Evolutionary conservation across 306 rosid species (phyloP).

Genomic region (Quercus ilex): DNA sequence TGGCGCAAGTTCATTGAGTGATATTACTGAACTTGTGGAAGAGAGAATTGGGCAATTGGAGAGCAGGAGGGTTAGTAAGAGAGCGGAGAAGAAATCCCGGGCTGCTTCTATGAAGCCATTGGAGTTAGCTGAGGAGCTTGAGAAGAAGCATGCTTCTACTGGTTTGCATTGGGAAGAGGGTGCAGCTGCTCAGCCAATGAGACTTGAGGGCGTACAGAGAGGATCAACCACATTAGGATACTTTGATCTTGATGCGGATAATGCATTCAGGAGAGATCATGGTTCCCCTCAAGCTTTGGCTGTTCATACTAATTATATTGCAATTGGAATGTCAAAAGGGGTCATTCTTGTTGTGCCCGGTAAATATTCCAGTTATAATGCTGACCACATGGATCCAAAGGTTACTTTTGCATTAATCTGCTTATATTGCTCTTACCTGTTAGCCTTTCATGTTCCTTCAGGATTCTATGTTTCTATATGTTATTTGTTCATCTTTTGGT

Average conservation of each 20-base stretch:
- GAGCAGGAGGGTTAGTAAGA: constrained; percentile 40
- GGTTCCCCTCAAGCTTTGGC: constrained; percentile 89
- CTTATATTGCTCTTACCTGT: neutral
- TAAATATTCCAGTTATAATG: constrained; percentile 73
- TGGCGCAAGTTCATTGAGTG: constrained; percentile 34
- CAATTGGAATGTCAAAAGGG: constrained; percentile 91
- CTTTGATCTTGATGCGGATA: constrained; percentile 66
- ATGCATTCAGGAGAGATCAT: constrained; percentile 77
- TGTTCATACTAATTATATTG: constrained; percentile 78
- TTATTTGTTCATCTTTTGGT: constrained; percentile 8
- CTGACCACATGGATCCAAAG: constrained; percentile 80
- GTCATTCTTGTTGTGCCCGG: constrained; percentile 66
- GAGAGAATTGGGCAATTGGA: constrained; percentile 66
- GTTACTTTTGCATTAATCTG: constrained; percentile 29
- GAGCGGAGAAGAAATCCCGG: constrained; percentile 40
- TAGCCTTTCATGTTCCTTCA: neutral
- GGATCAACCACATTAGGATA: constrained; percentile 82
- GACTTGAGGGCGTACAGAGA: constrained; percentile 86
- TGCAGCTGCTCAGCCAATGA: constrained; percentile 98
- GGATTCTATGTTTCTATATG: neutral
- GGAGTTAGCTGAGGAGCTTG: constrained; percentile 80
- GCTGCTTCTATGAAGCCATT: constrained; percentile 53
- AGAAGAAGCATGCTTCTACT: constrained; percentile 89
- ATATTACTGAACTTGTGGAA: constrained; percentile 54
- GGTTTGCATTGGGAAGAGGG: constrained; percentile 94